These are phyloP conservation scores for Aureobasidium melanogenum DNA, from an alignment of 2,329 filamentous ascomycete genomes.

Conservation along the genomic window DNA sequence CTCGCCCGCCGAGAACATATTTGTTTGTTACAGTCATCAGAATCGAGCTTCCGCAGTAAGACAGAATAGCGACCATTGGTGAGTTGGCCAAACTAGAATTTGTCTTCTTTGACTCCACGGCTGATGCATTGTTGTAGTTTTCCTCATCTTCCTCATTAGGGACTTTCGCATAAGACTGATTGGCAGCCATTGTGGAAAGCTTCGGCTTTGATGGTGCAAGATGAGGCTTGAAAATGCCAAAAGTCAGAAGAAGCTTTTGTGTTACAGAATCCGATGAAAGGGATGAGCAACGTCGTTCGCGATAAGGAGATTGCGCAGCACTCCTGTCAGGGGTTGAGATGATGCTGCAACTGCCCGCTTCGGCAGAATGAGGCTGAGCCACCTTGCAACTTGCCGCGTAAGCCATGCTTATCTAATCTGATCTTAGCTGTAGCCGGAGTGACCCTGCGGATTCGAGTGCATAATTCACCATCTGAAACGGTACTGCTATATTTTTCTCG, in stretches of 20 bases:
- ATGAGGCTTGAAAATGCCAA: too few relatives aligned
- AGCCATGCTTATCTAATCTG: not conserved
- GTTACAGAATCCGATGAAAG: not conserved
- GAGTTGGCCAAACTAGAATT: not conserved
- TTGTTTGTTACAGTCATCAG: constrained; percentile 99
- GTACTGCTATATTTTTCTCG: too few relatives aligned
- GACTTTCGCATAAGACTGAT: not conserved
- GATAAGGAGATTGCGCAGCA: not conserved
- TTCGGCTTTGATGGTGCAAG: not conserved
- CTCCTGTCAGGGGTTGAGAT: not conserved
- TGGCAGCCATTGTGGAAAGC: not conserved
- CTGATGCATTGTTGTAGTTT: not conserved
- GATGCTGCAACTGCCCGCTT: not conserved
- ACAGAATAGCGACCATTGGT: constrained; percentile 59
- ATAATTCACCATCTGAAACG: too few relatives aligned
- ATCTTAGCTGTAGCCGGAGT: not conserved
- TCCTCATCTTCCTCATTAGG: not conserved
- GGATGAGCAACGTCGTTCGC: not conserved
- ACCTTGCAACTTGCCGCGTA: not conserved
- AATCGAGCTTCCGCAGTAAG: constrained; percentile 91
- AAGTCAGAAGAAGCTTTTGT: not conserved
- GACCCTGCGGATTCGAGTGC: too few relatives aligned
- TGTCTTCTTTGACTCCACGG: not conserved
- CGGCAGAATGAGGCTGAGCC: not conserved
- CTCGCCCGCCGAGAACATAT: constrained; percentile 82